Percentiles rank a stretch among this genome's conserved stretches.
These are phyloP conservation scores for Pontederia paniculata DNA, from an alignment of 176 grass and related monocot species.

Conservation along the genomic window DNA sequence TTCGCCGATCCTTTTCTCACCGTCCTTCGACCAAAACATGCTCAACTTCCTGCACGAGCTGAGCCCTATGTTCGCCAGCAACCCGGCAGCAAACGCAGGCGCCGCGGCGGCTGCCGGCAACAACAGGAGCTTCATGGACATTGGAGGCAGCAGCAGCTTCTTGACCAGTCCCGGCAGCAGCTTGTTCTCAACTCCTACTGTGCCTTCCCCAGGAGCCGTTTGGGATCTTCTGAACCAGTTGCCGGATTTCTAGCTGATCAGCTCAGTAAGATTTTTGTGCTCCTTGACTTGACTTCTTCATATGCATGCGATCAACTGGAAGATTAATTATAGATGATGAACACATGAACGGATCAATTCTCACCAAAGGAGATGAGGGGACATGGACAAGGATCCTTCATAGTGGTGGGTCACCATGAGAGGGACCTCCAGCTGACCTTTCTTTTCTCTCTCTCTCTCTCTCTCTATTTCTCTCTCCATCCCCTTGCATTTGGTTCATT, in stretches of 20 bases:
- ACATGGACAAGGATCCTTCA: background rate
- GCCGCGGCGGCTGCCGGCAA: background rate
- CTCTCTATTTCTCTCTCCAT: background rate
- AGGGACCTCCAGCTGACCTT: background rate
- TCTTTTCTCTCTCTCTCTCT: no score
- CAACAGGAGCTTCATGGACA: conserved; percentile 2
- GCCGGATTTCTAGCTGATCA: conserved; percentile 25
- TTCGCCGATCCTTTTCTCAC: conserved; percentile 48
- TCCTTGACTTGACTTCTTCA: background rate
- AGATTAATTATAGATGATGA: background rate
- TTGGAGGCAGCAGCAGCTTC: conserved; percentile 24
- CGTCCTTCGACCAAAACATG: conserved; percentile 46
- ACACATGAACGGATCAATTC: background rate
- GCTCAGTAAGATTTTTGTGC: conserved; percentile 3
- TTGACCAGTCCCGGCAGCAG: conserved; percentile 43
- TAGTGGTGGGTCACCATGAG: background rate
- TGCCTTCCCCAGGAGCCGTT: conserved; percentile 44
- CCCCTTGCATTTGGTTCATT: background rate
- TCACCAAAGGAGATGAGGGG: background rate
- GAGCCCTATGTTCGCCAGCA: conserved; percentile 47
- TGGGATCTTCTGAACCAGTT: conserved; percentile 25
- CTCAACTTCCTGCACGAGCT: conserved; percentile 60
- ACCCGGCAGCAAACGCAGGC: background rate
- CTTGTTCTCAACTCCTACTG: conserved; percentile 48
- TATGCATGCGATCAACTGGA: no score